Evolutionary conservation across 345 rosid genomes (phyloP).

Genomic region (Limnanthes douglasii): DNA sequence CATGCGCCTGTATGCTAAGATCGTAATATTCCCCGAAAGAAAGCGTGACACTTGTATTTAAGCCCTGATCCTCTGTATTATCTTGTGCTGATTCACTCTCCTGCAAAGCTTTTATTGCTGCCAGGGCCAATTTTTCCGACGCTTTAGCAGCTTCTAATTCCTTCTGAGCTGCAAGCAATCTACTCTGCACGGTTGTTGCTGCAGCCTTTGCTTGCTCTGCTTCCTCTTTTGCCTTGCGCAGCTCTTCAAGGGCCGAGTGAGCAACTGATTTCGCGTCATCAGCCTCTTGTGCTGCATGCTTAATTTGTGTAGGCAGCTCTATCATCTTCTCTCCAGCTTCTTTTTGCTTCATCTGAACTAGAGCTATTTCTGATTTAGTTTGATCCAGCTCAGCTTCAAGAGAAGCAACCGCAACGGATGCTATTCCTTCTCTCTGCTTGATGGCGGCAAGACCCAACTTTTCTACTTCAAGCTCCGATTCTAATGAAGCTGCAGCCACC

Average conservation of each 20-base stretch:
- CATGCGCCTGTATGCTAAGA: constrained; percentile 69
- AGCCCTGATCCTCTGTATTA: no score
- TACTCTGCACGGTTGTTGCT: constrained; percentile 54
- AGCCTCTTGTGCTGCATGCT: constrained; percentile 57
- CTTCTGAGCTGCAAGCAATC: constrained; percentile 57
- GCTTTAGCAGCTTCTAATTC: constrained; percentile 82
- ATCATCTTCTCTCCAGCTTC: constrained; percentile 46
- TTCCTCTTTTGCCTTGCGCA: constrained; percentile 56
- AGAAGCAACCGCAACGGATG: constrained; percentile 59
- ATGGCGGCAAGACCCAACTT: constrained; percentile 36
- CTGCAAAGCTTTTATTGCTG: constrained; percentile 75
- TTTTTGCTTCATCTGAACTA: constrained; percentile 45
- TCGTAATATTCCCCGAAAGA: constrained; percentile 79
- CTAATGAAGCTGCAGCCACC: constrained; percentile 48
- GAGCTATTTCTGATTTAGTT: constrained; percentile 37
- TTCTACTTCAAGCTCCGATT: constrained; percentile 54
- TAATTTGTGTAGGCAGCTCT: constrained; percentile 63
- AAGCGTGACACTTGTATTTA: no score
- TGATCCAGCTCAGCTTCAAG: constrained; percentile 63
- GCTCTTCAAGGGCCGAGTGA: constrained; percentile 56
- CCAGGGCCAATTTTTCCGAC: constrained; percentile 71
- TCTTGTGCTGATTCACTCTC: constrained; percentile 65
- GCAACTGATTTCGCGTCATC: constrained; percentile 66
- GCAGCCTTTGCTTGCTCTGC: constrained; percentile 77
- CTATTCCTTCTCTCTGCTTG: constrained; percentile 79